Conservation (phyloP, 768 basidiomycete genomes). For the Pisolithus orientalis region DNA sequence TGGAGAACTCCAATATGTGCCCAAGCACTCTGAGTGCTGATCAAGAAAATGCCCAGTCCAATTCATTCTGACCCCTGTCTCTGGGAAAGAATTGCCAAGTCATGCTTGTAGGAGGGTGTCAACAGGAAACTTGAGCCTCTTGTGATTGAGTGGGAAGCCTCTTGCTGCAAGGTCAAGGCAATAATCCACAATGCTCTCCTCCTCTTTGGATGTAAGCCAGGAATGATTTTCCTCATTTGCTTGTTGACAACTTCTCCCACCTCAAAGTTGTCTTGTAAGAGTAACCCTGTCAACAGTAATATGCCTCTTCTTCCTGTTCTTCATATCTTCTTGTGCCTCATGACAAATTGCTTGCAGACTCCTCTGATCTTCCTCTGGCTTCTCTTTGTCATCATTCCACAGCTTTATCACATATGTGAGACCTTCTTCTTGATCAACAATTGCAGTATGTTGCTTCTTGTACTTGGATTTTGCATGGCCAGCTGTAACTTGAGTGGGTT, state of each 20-base stretch:
- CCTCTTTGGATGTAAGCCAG: slow-evolving; percentile 26
- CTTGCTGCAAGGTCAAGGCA: slow-evolving; percentile 20
- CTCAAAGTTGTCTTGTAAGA: neutral
- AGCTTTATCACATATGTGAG: neutral
- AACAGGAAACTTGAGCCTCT: slow-evolving; percentile 28
- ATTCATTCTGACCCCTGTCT: slow-evolving; percentile 28
- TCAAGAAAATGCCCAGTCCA: slow-evolving; percentile 28
- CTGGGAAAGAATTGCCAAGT: slow-evolving; percentile 24
- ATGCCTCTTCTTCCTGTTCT: neutral
- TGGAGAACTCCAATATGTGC: slow-evolving; percentile 24
- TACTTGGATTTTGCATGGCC: neutral
- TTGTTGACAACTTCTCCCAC: slow-evolving; percentile 1
- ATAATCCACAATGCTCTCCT: slow-evolving; percentile 23
- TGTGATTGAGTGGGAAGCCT: slow-evolving; percentile 32
- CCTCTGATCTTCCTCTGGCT: neutral
- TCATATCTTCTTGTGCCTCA: neutral
- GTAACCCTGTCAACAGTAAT: slow-evolving; percentile 1
- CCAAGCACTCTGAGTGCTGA: slow-evolving; percentile 23
- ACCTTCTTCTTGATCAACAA: slow-evolving; percentile 1
- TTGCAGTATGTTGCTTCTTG: neutral
- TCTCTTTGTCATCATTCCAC: neutral
- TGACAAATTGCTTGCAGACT: neutral
- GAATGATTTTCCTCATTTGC: slow-evolving; percentile 2
- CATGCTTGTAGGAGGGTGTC: slow-evolving; percentile 24
- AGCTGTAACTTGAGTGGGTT: neutral